Percentiles rank a stretch among this genome's conserved stretches.
Evolutionary conservation across 108 stramenopile species (phyloP).

Genomic region (Skeletonema grethae): DNA sequence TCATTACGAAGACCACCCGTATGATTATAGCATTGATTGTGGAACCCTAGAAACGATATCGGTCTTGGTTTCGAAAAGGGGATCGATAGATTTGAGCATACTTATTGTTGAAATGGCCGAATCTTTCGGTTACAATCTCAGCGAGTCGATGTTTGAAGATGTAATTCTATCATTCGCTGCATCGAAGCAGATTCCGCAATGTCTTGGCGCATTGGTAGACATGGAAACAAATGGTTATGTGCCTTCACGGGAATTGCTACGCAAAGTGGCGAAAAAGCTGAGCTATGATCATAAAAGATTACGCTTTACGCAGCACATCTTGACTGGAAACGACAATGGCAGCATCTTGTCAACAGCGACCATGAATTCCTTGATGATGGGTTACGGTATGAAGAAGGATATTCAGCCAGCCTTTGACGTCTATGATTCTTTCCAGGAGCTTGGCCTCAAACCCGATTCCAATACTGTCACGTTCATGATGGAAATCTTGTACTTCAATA

Average conservation of each 20-base stretch:
- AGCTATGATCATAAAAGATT: constrained; percentile 33
- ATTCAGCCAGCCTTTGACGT: constrained; percentile 37
- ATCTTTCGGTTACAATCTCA: constrained; percentile 53
- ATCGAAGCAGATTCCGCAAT: neutral
- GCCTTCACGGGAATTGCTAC: constrained; percentile 57
- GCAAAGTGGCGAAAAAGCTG: constrained; percentile 45
- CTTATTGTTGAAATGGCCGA: constrained; percentile 73
- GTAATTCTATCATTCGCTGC: constrained; percentile 67
- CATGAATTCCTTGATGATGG: constrained; percentile 49
- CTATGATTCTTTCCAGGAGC: constrained; percentile 36
- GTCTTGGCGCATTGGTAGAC: constrained; percentile 30
- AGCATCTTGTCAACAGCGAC: constrained; percentile 28
- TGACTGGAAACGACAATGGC: constrained; percentile 24
- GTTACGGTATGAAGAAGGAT: constrained; percentile 39
- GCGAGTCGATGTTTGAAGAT: constrained; percentile 70
- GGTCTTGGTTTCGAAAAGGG: constrained; percentile 44
- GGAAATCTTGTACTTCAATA: constrained; percentile 51
- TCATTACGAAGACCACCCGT: neutral
- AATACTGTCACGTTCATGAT: constrained; percentile 72
- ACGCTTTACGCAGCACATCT: constrained; percentile 25
- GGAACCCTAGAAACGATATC: constrained; percentile 69
- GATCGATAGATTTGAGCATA: constrained; percentile 46
- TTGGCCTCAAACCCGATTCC: constrained; percentile 45
- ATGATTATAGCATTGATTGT: constrained; percentile 29
- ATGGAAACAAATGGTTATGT: constrained; percentile 68